These are phyloP conservation scores for Conringia planisiliqua DNA, from an alignment of 345 rosid species.

Conservation along the genomic window DNA sequence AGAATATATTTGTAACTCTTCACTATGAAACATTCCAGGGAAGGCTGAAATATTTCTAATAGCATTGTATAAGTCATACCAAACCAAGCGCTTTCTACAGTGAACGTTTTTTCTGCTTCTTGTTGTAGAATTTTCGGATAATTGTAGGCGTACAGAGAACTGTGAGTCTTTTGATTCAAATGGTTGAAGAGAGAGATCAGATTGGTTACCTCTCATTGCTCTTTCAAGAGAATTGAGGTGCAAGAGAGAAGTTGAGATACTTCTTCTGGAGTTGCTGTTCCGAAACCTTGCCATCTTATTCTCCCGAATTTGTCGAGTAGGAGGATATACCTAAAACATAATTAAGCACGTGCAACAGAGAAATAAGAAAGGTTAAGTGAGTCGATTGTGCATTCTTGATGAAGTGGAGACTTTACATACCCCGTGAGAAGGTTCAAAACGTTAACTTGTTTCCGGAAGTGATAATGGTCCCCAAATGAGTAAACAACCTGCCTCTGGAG, in stretches of 20 bases:
- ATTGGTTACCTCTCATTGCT: background rate
- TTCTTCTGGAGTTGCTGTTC: slow-evolving; percentile 68
- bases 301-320: slow-evolving; percentile 76
- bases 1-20: background rate
- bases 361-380: background rate
- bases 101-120: background rate
- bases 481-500: slow-evolving; percentile 67
- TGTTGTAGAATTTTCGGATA: background rate
- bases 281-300: slow-evolving; percentile 95
- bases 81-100: background rate
- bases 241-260: slow-evolving; percentile 71
- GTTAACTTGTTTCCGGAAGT: slow-evolving; percentile 77
- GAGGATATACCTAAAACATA: slow-evolving; percentile 53
- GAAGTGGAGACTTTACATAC: slow-evolving; percentile 37
- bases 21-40: background rate
- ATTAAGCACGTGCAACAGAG: background rate
- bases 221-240: slow-evolving; percentile 23
- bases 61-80: background rate
- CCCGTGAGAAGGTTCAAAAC: slow-evolving; percentile 93
- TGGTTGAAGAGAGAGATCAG: background rate
- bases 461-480: slow-evolving; percentile 86
- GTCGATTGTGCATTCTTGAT: background rate
- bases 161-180: background rate
- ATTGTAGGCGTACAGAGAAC: background rate
- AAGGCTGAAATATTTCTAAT: background rate